phyloP scores from a whole-genome alignment of 1,284 basidiomycete species.

The Neolentinus lepideus region DNA sequence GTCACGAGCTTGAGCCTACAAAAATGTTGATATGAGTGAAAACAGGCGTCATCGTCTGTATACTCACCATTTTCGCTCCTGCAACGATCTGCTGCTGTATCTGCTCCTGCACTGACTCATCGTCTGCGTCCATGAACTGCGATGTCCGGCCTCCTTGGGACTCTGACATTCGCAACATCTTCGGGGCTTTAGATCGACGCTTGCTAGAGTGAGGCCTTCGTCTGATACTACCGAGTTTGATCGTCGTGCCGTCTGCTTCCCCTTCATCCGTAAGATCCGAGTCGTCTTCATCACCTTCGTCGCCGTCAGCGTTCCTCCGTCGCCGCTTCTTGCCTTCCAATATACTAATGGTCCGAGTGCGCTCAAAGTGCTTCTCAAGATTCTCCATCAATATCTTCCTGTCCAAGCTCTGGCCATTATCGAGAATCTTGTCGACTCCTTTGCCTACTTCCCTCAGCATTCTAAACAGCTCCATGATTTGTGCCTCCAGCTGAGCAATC shows the following conservation, averaged over 20 bases:
- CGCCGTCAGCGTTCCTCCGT: conserved; percentile 23
- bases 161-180: conserved; percentile 31
- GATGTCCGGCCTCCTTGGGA: conserved; percentile 52
- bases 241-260: conserved; percentile 36
- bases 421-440: conserved; percentile 70
- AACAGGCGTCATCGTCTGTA: conserved; percentile 1
- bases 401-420: conserved; percentile 60
- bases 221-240: conserved; percentile 42
- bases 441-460: conserved; percentile 84
- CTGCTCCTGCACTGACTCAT: conserved; percentile 78
- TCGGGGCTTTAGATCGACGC: conserved; percentile 26
- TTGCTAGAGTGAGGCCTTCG: conserved; percentile 27
- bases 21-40: background rate
- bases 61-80: conserved; percentile 61
- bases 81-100: conserved; percentile 77
- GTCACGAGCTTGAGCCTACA: conserved; percentile 47
- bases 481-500: conserved; percentile 83
- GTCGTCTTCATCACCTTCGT: conserved; percentile 25
- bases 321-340: conserved; percentile 59
- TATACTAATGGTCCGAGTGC: conserved; percentile 80
- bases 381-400: conserved; percentile 76
- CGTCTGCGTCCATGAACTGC: conserved; percentile 90
- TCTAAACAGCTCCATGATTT: conserved; percentile 90
- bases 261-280: conserved; percentile 31
- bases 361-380: conserved; percentile 78